Evolutionary conservation across 1,284 basidiomycete species (phyloP), one percentile per base, ranked within the genome.

Genomic region (Leccinum subfulvum): DNA sequence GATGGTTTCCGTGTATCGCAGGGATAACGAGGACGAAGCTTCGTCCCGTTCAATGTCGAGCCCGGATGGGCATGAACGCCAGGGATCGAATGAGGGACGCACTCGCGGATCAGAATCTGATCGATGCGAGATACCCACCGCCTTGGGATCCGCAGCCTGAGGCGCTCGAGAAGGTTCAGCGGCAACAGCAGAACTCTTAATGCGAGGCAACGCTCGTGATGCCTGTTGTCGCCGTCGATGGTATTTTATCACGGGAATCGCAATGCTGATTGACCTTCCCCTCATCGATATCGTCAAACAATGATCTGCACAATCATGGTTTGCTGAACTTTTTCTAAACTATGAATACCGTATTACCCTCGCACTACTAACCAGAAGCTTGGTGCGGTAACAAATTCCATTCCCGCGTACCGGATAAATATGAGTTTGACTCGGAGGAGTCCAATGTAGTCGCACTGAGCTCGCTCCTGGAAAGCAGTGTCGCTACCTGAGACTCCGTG

Each of bases 21-120:
- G 89, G 90, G 90, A 91, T 92, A 75, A 90, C 88, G 65, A 82
- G 89, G 53, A 92, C 90, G n/a, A 92, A 91, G 73, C 81, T 90
- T 8, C 85, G 90, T 13, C 84, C 91, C 18, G 79, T 89, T 30
- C 82, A 89, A 37, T 91, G 90, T 73, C 83, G 84, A 18, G 83
- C 82, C 23, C 82, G 90, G 18, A 91, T 89, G 89, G 76, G 74
- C 47, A 91, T 91, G 88, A 86, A 80, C 57, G 83, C 86, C 63
- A 79, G 79, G 33, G 90, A 91, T 65, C 82, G 89, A 4, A 71
- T 91, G 62, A 84, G 82, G 59, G 89, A 91, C 69, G 90, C 87
- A 1, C 81, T 85, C 16, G 84, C 87, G 4, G 89, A 91, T 72
- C 81, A 87, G 76, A 91, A 91, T 67, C 80, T 91, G 28, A 86